These are phyloP conservation scores for Metrosideros polymorpha DNA, from an alignment of 441 rosid genomes.

Conservation along the genomic window DNA sequence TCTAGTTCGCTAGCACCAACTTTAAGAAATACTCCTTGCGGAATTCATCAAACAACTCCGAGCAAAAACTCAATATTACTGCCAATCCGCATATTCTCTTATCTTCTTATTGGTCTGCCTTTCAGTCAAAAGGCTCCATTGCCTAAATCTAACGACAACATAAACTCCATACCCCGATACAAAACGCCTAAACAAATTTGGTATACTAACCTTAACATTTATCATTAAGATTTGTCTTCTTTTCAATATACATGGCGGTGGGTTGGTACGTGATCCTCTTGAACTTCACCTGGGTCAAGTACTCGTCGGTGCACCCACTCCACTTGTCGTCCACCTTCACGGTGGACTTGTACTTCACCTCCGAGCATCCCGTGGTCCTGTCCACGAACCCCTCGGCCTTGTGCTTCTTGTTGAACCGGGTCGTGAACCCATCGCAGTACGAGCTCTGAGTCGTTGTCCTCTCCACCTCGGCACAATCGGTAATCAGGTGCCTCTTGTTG, in stretches of 20 bases:
- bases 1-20: background rate
- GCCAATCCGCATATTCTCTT: background rate
- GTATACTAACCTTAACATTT: background rate
- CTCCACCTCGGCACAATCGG: background rate
- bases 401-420: background rate
- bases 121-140: background rate
- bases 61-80: background rate
- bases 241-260: too few relatives aligned
- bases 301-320: background rate
- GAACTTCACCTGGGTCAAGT: background rate
- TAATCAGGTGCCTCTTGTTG: background rate
- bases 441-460: background rate
- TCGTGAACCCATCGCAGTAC: accelerated
- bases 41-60: background rate
- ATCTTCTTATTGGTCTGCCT: background rate
- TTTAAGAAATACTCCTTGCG: background rate
- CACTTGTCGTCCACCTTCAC: background rate
- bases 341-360: background rate
- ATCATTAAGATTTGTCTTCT: background rate
- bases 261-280: background rate
- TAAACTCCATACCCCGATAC: background rate
- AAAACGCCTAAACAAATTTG: background rate
- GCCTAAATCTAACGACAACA: background rate
- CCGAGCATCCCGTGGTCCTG: background rate
- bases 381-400: background rate